Conservation (phyloP, 2,329 filamentous ascomycete genomes). For the Rhynchosporium graminicola region DNA sequence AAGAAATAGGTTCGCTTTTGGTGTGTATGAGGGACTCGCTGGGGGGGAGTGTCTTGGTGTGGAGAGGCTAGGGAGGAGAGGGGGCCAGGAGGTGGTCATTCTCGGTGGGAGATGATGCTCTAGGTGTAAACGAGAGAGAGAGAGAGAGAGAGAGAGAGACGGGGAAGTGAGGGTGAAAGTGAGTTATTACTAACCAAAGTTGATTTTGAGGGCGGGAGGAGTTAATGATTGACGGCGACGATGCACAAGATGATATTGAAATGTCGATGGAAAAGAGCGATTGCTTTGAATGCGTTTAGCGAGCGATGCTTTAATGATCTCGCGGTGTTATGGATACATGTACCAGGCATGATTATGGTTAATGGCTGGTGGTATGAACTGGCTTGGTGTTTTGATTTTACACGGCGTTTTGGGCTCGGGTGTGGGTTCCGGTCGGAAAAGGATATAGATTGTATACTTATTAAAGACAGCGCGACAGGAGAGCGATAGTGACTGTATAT, state of each 20-base stretch:
- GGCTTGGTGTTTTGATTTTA: constrained; percentile 5
- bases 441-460: constrained; percentile 10
- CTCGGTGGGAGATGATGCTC: constrained; percentile 18
- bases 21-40: constrained; percentile 33
- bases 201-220: neutral
- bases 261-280: neutral
- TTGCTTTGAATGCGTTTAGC: constrained; percentile 5
- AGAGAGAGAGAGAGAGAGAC: neutral
- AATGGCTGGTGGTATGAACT: constrained; percentile 4
- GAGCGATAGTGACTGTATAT: neutral
- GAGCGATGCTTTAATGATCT: constrained; percentile 13
- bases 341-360: constrained; percentile 3
- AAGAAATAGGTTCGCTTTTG: constrained; percentile 35
- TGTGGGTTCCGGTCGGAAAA: neutral
- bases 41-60: constrained; percentile 37
- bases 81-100: constrained; percentile 25
- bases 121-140: neutral
- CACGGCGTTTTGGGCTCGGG: constrained; percentile 9
- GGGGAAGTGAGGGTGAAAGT: neutral
- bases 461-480: neutral
- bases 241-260: neutral
- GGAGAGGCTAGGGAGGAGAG: constrained; percentile 35
- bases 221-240: constrained; percentile 10
- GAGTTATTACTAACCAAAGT: constrained; percentile 8
- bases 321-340: constrained; percentile 11